Conservation (phyloP, 257 asterid species). For the Solanum tarijense region DNA sequence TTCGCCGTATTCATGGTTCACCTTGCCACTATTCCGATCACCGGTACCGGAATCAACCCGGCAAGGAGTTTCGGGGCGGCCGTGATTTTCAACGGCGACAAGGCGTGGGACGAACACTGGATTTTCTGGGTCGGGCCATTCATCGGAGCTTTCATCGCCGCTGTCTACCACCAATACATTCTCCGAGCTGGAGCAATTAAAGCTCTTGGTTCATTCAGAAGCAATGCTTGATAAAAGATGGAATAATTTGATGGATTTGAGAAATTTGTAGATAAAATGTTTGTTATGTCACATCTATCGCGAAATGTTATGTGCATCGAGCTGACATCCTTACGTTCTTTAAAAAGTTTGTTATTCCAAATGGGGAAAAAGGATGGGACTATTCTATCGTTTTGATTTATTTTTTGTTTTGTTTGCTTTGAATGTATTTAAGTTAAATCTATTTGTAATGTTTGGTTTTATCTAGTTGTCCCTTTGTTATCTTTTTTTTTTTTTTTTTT, state of each 20-base stretch:
- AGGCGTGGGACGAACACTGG: conserved; percentile 73
- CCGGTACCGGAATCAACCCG: conserved; percentile 80
- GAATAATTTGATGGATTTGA: neutral
- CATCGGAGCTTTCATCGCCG: conserved; percentile 64
- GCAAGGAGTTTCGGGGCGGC: conserved; percentile 80
- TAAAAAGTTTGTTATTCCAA: neutral
- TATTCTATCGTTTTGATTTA: neutral
- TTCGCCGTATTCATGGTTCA: conserved; percentile 81
- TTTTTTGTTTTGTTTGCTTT: neutral
- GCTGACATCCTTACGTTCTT: neutral
- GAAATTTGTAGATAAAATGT: conserved; percentile 10
- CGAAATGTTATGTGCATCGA: neutral
- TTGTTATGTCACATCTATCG: neutral
- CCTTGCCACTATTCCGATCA: conserved; percentile 66
- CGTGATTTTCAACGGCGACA: conserved; percentile 40
- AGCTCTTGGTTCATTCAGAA: conserved; percentile 67
- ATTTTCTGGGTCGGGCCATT: conserved; percentile 79
- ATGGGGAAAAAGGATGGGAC: neutral
- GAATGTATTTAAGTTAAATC: neutral
- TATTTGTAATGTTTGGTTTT: neutral
- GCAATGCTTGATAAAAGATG: conserved; percentile 27
- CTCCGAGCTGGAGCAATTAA: conserved; percentile 52
- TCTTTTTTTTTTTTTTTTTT: neutral
- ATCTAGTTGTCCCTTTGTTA: neutral
- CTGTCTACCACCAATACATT: conserved; percentile 53